Conservation (phyloP, 1,284 basidiomycete species). For the Pyrrhoderma lamaoense region DNA sequence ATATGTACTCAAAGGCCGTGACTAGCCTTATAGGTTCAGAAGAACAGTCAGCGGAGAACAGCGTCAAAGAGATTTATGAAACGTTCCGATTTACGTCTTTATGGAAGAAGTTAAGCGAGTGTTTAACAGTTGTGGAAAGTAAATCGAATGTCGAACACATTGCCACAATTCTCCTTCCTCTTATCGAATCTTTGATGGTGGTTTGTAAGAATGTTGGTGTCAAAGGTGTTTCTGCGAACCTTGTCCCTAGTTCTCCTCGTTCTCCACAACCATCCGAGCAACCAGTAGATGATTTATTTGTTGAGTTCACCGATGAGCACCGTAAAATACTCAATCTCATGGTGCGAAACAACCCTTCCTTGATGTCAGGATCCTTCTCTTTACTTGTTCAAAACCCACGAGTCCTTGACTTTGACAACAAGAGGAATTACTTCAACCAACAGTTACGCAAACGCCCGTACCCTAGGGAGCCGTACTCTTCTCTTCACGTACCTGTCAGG, state of each 20-base stretch:
- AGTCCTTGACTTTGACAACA: slow-evolving; percentile 99
- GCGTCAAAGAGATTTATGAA: slow-evolving; percentile 80
- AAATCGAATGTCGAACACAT: slow-evolving; percentile 79
- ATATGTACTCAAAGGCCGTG: slow-evolving; percentile 58
- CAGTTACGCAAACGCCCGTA: slow-evolving; percentile 86
- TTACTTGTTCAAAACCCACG: slow-evolving; percentile 93
- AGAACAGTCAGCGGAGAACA: slow-evolving; percentile 57
- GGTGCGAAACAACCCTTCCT: slow-evolving; percentile 95
- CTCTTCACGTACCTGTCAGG: slow-evolving; percentile 88
- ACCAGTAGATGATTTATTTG: slow-evolving; percentile 83
- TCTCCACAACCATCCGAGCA: slow-evolving; percentile 61
- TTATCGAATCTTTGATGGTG: slow-evolving; percentile 96
- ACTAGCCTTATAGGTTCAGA: neutral
- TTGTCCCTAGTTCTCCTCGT: slow-evolving; percentile 56
- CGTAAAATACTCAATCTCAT: slow-evolving; percentile 94
- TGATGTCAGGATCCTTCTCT: slow-evolving; percentile 98
- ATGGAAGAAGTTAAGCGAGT: slow-evolving; percentile 83
- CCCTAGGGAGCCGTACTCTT: slow-evolving; percentile 72
- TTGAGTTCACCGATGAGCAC: slow-evolving; percentile 91
- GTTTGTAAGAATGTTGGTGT: slow-evolving; percentile 91
- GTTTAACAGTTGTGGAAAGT: slow-evolving; percentile 75
- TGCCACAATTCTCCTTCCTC: slow-evolving; percentile 82
- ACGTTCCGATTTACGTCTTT: slow-evolving; percentile 81
- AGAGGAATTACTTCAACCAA: slow-evolving; percentile 97
- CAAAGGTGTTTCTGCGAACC: slow-evolving; percentile 39